Evolutionary conservation across 2,329 filamentous ascomycete species (phyloP), one percentile per base, ranked within the genome.

Genomic region (Talaromyces sp.): DNA sequence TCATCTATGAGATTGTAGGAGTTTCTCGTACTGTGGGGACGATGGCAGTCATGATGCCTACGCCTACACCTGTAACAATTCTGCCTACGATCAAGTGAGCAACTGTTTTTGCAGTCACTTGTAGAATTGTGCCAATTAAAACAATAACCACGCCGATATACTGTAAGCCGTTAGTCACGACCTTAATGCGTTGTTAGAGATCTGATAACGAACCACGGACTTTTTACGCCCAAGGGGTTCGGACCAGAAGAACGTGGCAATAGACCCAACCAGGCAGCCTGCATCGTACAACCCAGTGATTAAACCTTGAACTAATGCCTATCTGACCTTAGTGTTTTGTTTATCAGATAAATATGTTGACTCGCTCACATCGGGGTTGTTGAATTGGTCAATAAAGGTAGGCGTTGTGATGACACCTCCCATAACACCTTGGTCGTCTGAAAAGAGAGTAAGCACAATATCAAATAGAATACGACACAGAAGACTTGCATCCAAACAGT

Each of bases 51-150:
- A 69, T 70, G 49, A 71, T 58, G 8, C 42, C 56, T 13, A 58
- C 56, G 2, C 56, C 56, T n/a, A 58, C n/a, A 25, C 56, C 80
- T 7, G 77, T 78, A 15, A 82, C 72, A 49, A 79, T 74, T 44
- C 79, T 72, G 22, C 79, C 78, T 17, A 80, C 71, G 53, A 70
- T 69, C 19, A 58, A 33, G 27, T 58, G 56, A 11, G 54, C 30
- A 8, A 56, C 32, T 22, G 54, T 56, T 19, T 19, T 56, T 5
- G 54, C 54, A 15, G 54, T 56, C 13, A 56, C 54, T 27, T 56
- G 54, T 22, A 56, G 15, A 4, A 56, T 39, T 36, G 54, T 56
- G 30, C 54, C 54, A 33, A 56, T 19, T 17, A 56, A 25, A 27
- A 32, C 27, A 15, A 56, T 39, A 25, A 22, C 54, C 15, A 56